phyloP scores from a whole-genome alignment of 257 asterid species.

The Solanum infundibuliforme region DNA sequence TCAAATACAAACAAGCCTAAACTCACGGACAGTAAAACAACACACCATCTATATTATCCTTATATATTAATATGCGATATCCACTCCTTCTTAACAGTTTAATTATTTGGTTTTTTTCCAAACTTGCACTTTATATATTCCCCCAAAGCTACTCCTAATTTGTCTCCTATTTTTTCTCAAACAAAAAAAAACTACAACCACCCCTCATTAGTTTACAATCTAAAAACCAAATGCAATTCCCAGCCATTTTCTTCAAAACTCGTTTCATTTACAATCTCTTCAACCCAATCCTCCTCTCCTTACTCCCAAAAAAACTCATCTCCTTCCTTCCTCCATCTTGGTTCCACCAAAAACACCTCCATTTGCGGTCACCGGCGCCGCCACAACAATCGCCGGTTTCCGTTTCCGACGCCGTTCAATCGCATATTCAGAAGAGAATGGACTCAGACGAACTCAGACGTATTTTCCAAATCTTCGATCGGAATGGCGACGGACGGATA shows the following conservation, averaged over 20 bases:
- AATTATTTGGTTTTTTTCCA: not conserved
- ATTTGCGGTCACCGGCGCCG: not conserved
- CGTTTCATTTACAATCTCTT: slow-evolving; percentile 31
- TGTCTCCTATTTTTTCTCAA: slow-evolving; percentile 9
- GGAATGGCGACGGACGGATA: slow-evolving; percentile 53
- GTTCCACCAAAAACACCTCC: slow-evolving; percentile 12
- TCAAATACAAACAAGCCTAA: too few species aligned
- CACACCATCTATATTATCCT: too few species aligned
- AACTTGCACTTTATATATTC: not conserved
- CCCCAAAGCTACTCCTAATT: not conserved
- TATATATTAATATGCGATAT: not conserved
- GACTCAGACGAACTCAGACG: slow-evolving; percentile 36
- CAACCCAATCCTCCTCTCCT: slow-evolving; percentile 18
- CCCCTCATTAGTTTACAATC: not conserved
- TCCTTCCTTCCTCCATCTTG: slow-evolving; percentile 34
- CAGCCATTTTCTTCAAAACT: slow-evolving; percentile 25
- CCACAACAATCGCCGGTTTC: not conserved
- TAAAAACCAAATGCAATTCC: slow-evolving; percentile 10
- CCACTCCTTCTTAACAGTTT: not conserved
- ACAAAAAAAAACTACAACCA: not conserved
- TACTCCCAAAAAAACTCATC: slow-evolving; percentile 40
- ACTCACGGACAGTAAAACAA: fast-evolving
- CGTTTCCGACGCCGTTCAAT: not conserved
- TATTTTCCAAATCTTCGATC: slow-evolving; percentile 45
- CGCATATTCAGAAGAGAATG: slow-evolving; percentile 15